Percentiles rank a stretch among this genome's conserved stretches.
phyloP scores from a whole-genome alignment of 2,329 filamentous ascomycete genomes.

The Paecilomyces sp. region DNA sequence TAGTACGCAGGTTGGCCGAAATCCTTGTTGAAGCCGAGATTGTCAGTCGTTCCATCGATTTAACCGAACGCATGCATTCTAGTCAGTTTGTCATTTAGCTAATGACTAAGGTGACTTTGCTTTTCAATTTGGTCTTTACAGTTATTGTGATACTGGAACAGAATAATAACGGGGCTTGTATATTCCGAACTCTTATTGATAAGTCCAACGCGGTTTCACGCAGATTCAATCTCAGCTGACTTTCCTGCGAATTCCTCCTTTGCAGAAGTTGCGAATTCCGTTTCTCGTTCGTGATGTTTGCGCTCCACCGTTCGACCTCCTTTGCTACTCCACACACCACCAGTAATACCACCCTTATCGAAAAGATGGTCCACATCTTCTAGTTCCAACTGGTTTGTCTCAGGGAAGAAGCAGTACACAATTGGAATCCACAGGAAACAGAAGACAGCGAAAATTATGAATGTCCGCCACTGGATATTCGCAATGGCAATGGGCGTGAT shows the following conservation, averaged over 20 bases:
- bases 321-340: constrained; percentile 27
- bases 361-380: constrained; percentile 56
- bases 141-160: not conserved
- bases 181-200: not conserved
- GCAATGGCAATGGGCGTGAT: constrained; percentile 20
- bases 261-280: not conserved
- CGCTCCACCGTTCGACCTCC: constrained; percentile 13
- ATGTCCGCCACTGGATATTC: constrained; percentile 24
- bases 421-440: constrained; percentile 36
- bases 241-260: not conserved
- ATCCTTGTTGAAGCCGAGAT: no score
- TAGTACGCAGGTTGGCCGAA: no score
- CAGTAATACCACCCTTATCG: constrained; percentile 28
- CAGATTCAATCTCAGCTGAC: not conserved
- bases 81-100: no score
- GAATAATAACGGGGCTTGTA: not conserved
- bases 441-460: constrained; percentile 21
- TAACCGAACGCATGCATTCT: no score
- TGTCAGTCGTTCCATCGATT: no score
- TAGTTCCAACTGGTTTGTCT: constrained; percentile 57
- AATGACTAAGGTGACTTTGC: no score
- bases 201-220: not conserved
- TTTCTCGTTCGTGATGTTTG: not conserved
- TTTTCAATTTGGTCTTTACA: no score
- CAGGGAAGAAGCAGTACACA: constrained; percentile 58